Percentiles rank a stretch among this genome's conserved stretches.
Conservation (phyloP, 345 rosid genomes). For the Linum trigynum region DNA sequence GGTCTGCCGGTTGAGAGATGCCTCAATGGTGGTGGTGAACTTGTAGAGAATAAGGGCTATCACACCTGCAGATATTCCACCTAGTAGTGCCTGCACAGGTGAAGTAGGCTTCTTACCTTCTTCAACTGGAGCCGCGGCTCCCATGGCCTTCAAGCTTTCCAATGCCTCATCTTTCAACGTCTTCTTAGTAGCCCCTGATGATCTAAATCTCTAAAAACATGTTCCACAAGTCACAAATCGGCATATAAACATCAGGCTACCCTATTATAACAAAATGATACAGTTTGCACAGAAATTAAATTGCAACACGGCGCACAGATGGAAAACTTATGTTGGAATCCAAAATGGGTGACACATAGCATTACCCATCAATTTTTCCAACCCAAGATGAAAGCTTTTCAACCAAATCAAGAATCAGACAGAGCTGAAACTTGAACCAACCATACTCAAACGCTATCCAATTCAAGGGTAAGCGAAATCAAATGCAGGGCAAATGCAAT, state of each 20-base stretch:
- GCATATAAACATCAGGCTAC: background rate
- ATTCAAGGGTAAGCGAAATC: background rate
- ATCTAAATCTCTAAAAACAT: conserved; percentile 52
- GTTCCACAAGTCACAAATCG: conserved; percentile 7
- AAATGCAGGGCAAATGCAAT: conserved; percentile 62
- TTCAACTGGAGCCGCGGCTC: conserved; percentile 38
- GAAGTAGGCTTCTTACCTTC: conserved; percentile 52
- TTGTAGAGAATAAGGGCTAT: conserved; percentile 83
- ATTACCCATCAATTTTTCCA: background rate
- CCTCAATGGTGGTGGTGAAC: conserved; percentile 68
- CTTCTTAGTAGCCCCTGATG: conserved; percentile 47
- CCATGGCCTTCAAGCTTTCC: conserved; percentile 56
- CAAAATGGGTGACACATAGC: too few relatives aligned
- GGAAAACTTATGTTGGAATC: too few relatives aligned
- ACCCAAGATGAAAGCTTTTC: background rate
- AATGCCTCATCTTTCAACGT: conserved; percentile 73
- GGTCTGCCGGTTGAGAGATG: conserved; percentile 67
- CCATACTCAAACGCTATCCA: background rate
- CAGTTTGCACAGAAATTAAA: background rate
- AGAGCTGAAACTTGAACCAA: conserved; percentile 25
- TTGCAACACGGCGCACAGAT: background rate
- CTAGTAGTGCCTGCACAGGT: conserved; percentile 66
- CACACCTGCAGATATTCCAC: conserved; percentile 68
- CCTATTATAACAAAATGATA: background rate
- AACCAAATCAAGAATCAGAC: too few relatives aligned